These are phyloP conservation scores for Globisporangium barbulae DNA, from an alignment of 352 stramenopile species.

Conservation along the genomic window DNA sequence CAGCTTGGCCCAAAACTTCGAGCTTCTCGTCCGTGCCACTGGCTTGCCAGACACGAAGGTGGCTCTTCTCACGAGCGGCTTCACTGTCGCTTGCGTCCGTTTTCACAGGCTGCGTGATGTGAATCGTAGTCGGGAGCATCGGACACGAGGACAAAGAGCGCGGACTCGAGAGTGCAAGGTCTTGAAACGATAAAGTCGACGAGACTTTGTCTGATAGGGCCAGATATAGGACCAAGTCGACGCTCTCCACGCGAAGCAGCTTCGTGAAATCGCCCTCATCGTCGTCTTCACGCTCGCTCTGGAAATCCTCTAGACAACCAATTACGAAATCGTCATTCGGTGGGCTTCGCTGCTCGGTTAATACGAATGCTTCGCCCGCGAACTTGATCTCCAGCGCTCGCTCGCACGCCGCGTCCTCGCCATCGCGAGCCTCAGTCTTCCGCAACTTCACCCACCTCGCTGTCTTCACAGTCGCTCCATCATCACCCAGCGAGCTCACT, in stretches of 20 bases:
- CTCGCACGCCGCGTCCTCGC: neutral
- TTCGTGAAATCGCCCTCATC: neutral
- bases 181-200: neutral
- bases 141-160: neutral
- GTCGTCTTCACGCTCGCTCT: neutral
- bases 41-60: neutral
- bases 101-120: neutral
- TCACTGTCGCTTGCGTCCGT: neutral
- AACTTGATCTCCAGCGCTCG: conserved; percentile 4
- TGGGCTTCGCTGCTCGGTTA: neutral
- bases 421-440: neutral
- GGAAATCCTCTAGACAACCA: neutral
- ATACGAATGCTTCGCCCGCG: conserved; percentile 4
- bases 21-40: neutral
- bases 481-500: neutral
- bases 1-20: neutral
- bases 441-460: neutral
- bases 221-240: conserved; percentile 3
- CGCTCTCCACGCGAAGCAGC: conserved; percentile 12
- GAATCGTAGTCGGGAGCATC: neutral
- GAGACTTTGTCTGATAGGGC: neutral
- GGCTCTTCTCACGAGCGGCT: neutral
- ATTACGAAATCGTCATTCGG: neutral
- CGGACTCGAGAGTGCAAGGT: neutral
- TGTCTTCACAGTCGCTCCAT: neutral